A percentile compares a stretch with the other conserved stretches of the same genome.
Evolutionary conservation across 2,329 filamentous ascomycete species (phyloP).

Genomic region (Calonectria crousiana): DNA sequence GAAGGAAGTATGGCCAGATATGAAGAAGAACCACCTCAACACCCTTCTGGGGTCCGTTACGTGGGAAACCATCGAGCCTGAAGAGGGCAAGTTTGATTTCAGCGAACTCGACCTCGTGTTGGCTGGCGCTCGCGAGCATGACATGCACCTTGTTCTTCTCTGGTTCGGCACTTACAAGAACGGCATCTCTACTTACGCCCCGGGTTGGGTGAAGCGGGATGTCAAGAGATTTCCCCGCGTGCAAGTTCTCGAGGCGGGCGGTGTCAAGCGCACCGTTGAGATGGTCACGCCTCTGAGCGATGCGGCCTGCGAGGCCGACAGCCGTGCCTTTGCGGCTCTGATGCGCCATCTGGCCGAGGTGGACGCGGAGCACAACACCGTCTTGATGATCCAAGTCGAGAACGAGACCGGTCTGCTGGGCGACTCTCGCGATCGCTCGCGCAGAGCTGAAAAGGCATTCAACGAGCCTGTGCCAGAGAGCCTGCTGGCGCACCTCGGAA

Average conservation of each 20-base stretch:
- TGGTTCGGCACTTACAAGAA: conserved; percentile 57
- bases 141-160: conserved; percentile 51
- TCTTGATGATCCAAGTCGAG: conserved; percentile 70
- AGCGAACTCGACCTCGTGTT: conserved; percentile 50
- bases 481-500: conserved; percentile 43
- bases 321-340: conserved; percentile 47
- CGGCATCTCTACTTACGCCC: conserved; percentile 52
- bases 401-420: conserved; percentile 66
- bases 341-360: conserved; percentile 53
- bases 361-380: conserved; percentile 60
- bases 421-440: conserved; percentile 62
- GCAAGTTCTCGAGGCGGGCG: conserved; percentile 48
- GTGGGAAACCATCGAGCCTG: conserved; percentile 54
- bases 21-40: conserved; percentile 51
- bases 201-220: conserved; percentile 51
- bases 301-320: conserved; percentile 47
- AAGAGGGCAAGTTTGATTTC: conserved; percentile 51
- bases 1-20: conserved; percentile 45
- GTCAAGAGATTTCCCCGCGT: conserved; percentile 51
- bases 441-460: conserved; percentile 56
- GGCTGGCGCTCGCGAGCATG: conserved; percentile 45
- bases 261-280: conserved; percentile 47
- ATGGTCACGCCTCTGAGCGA: conserved; percentile 49
- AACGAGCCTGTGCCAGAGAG: conserved; percentile 44
- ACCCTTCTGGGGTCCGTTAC: conserved; percentile 52